phyloP scores from a whole-genome alignment of 208 protist genomes.

The Angomonas ambiguus region DNA sequence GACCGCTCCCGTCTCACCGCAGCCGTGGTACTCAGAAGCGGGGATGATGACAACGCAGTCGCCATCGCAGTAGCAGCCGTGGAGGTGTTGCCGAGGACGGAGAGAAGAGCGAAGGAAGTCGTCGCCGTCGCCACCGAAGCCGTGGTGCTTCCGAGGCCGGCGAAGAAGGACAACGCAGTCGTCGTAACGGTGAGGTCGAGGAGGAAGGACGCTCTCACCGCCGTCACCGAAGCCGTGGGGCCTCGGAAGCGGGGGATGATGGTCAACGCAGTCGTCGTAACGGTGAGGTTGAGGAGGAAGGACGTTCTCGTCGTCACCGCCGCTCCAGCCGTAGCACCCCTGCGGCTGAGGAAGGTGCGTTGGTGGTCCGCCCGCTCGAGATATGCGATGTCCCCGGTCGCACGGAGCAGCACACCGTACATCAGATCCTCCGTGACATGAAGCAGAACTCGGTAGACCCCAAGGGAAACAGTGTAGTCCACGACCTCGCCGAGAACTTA shows the following conservation, averaged over 20 bases:
- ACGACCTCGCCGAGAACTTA: slow-evolving; percentile 32
- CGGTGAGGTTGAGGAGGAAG: too few species aligned
- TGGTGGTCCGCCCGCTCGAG: neutral
- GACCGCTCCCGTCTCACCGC: too few species aligned
- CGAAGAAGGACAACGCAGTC: neutral
- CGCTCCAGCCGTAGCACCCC: slow-evolving; percentile 2
- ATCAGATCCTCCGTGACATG: slow-evolving; percentile 23
- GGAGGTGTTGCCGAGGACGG: neutral
- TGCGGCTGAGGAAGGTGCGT: neutral
- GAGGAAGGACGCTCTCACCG: neutral
- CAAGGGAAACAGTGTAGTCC: slow-evolving; percentile 21
- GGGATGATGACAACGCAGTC: too few species aligned
- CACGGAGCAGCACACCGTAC: slow-evolving; percentile 17
- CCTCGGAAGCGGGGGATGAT: slow-evolving; percentile 2
- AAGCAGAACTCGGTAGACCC: slow-evolving; percentile 24
- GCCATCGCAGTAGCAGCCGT: slow-evolving; percentile 14
- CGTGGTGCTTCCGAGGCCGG: slow-evolving; percentile 16
- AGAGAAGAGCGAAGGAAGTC: slow-evolving; percentile 6
- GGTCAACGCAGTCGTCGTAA: too few species aligned
- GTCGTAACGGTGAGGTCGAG: neutral
- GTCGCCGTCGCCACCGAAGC: slow-evolving; percentile 15
- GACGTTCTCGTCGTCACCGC: slow-evolving; percentile 10
- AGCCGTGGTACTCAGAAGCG: too few species aligned
- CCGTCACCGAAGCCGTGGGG: neutral
- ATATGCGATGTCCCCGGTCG: slow-evolving; percentile 16